A percentile compares a stretch with the other conserved stretches of the same genome.
These are phyloP conservation scores for Ceratocystis smalleyi DNA, from an alignment of 2,329 filamentous ascomycete genomes.

Conservation along the genomic window DNA sequence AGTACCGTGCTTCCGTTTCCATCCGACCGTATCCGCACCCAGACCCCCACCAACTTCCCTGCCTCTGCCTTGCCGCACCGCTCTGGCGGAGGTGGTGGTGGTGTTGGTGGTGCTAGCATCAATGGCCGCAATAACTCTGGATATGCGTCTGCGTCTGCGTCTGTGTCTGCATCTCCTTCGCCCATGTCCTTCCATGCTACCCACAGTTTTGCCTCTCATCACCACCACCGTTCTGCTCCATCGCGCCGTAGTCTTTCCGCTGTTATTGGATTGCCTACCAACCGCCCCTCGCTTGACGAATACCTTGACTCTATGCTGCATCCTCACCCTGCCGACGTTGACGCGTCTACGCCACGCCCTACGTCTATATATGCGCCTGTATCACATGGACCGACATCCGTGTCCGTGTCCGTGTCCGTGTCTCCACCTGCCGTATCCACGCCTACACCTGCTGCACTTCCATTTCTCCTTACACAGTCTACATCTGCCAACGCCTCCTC, in stretches of 20 bases:
- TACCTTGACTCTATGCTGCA: background rate
- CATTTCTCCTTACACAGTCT: background rate
- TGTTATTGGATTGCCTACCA: background rate
- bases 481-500: background rate
- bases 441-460: background rate
- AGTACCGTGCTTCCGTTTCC: background rate
- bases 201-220: background rate
- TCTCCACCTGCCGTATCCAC: background rate
- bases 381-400: too few species aligned
- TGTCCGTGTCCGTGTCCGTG: too few species aligned
- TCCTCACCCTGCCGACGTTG: background rate
- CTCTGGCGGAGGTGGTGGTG: background rate
- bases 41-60: background rate
- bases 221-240: background rate
- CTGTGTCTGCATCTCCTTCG: background rate
- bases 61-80: background rate
- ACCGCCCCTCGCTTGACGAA: constrained; percentile 1
- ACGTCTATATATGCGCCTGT: background rate
- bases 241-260: background rate
- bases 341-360: background rate
- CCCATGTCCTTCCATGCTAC: background rate
- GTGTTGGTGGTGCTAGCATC: background rate
- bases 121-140: background rate
- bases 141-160: background rate
- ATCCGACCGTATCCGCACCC: background rate